These are phyloP conservation scores for Sophora flavescens DNA, from an alignment of 306 rosid genomes.

Conservation along the genomic window DNA sequence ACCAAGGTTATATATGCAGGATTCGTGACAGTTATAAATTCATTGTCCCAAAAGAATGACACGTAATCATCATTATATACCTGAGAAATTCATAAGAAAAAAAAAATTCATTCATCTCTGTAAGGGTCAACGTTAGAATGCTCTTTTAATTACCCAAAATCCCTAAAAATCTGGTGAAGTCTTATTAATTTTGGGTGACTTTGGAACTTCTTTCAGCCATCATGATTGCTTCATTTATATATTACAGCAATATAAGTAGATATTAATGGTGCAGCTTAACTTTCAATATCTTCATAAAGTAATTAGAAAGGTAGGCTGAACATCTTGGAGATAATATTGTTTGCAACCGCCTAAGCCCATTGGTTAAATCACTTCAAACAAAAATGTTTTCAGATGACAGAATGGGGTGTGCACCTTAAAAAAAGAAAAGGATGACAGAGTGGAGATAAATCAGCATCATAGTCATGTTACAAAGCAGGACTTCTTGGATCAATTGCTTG, in stretches of 20 bases:
- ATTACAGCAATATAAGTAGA: constrained; percentile 43
- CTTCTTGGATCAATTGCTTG: constrained; percentile 41
- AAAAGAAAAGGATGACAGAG: neutral
- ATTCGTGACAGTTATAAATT: constrained; percentile 15
- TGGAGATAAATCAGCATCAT: neutral
- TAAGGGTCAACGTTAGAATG: constrained; percentile 44
- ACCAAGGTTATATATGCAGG: constrained; percentile 24
- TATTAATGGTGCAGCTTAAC: constrained; percentile 28
- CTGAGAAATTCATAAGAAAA: constrained; percentile 41
- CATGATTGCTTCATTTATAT: constrained; percentile 41
- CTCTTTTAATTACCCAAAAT: constrained; percentile 47
- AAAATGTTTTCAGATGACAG: neutral
- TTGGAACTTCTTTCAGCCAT: constrained; percentile 28
- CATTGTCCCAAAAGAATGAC: constrained; percentile 47
- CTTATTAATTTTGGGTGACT: constrained; percentile 36
- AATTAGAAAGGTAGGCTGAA: constrained; percentile 51
- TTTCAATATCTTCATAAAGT: constrained; percentile 44
- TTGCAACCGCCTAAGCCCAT: constrained; percentile 45
- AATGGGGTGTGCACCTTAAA: neutral
- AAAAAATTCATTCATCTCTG: neutral
- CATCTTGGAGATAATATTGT: constrained; percentile 48
- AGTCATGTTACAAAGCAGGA: constrained; percentile 46
- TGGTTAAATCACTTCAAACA: constrained; percentile 34
- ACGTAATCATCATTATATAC: constrained; percentile 45
- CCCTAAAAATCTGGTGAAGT: constrained; percentile 70